These are phyloP conservation scores for Arthroderma uncinatum DNA, from an alignment of 2,329 filamentous ascomycete genomes.

Conservation along the genomic window DNA sequence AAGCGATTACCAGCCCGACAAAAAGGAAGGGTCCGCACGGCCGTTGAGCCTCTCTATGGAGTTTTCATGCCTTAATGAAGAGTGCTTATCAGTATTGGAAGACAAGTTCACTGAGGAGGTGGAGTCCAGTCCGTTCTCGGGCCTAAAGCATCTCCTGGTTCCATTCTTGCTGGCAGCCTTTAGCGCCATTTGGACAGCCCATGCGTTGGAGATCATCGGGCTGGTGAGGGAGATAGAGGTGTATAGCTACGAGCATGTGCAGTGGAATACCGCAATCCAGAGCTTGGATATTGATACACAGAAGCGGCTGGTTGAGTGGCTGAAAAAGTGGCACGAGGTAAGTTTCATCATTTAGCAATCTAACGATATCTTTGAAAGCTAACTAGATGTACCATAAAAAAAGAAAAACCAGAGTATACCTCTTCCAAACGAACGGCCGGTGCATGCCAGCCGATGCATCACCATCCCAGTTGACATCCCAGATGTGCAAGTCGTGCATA, in stretches of 20 bases:
- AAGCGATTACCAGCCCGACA: conserved; percentile 16
- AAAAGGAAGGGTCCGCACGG: conserved; percentile 30
- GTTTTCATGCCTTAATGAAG: conserved; percentile 66
- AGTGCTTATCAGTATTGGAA: conserved; percentile 47
- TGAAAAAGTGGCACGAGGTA: conserved; percentile 45
- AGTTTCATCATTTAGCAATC: conserved; percentile 14
- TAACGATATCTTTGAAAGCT: neutral
- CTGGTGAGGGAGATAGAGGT: conserved; percentile 44
- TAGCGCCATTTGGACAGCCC: conserved; percentile 35
- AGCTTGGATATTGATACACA: conserved; percentile 38
- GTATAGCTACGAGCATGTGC: conserved; percentile 41
- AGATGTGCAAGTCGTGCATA: conserved; percentile 70
- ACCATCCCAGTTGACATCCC: conserved; percentile 85
- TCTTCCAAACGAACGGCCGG: conserved; percentile 23
- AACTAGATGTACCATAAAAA: neutral
- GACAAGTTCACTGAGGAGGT: conserved; percentile 39
- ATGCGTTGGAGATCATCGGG: conserved; percentile 44
- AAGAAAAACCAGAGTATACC: conserved; percentile 24
- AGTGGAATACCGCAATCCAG: conserved; percentile 44
- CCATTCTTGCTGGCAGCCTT: conserved; percentile 40
- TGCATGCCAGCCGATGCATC: conserved; percentile 50
- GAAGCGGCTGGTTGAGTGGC: conserved; percentile 28
- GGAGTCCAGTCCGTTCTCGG: conserved; percentile 36
- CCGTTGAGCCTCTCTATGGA: conserved; percentile 52
- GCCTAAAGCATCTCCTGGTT: conserved; percentile 42